Evolutionary conservation across 2,329 filamentous ascomycete species (phyloP), one percentile per base, ranked within the genome.

Genomic region (Aspergillus persii): DNA sequence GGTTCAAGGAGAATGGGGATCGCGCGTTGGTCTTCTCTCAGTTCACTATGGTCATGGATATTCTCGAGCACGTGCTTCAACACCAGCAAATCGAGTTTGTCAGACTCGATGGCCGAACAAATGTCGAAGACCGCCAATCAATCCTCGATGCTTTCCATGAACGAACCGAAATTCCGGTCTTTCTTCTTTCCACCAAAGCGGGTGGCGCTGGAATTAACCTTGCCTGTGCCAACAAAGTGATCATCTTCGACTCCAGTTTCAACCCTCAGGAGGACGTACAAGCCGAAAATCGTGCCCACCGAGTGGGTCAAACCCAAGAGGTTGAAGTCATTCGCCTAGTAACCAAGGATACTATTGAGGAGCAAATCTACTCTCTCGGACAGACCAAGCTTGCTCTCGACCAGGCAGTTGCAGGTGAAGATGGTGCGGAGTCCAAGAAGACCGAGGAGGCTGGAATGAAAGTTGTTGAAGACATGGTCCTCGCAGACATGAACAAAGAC

Each of bases 201-300:
- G 95, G 95, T 54, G 95, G 95, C n/a, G 95, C 94, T 0, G 95
- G 95, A 46, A 96, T 99, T 79, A 99, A 99, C 75, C 79, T 99
- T 56, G 95, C 94, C 7, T 91, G 90, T 39, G 95, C 95, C 4
- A 98, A 98, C 80, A 98, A 97, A 77, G 94, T 99, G 67, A 86
- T 99, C 76, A 95, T 99, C 69, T 97, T 98, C 73, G 95, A 99
- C 76, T 90, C 90, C 63, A 91, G 89, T n/a, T 96, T 97, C 79
- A 99, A 99, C 68, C 95, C 95, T 0, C 95, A 99, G 72, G 94
- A 98, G 67, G 95, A 99, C 71, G 88, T 96, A n/a, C 95, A 99
- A 74, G 95, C 95, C 0, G 95, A 98, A 80, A 98, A 99, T 74
- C 88, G 95, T 18, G 95, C 95, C 0, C 95, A 99, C 77, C 89